Percentiles rank a stretch among this genome's conserved stretches.
These are phyloP conservation scores for Neodidymelliopsis sp. DNA, from an alignment of 2,329 filamentous ascomycete genomes.

Conservation along the genomic window DNA sequence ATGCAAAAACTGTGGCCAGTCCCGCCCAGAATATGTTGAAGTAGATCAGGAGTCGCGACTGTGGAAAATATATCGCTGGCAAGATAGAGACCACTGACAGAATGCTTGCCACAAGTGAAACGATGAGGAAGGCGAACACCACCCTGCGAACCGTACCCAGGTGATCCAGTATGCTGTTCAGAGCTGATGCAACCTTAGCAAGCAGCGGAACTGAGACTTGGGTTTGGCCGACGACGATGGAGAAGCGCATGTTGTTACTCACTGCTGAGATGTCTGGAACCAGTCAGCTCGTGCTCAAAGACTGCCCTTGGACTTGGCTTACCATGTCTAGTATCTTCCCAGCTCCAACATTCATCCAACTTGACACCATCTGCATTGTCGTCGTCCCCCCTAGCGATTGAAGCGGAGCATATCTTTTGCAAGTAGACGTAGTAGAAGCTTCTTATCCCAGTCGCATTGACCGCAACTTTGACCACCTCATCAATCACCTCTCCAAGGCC, in stretches of 20 bases:
- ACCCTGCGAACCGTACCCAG: constrained; percentile 15
- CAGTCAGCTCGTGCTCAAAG: background rate
- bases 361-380: background rate
- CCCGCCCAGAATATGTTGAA: constrained; percentile 23
- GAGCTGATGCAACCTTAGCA: constrained; percentile 13
- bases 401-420: constrained; percentile 17
- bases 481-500: constrained; percentile 22
- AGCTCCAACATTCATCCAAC: constrained; percentile 21
- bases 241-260: constrained; percentile 15
- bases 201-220: constrained; percentile 27
- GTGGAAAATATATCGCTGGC: constrained; percentile 30
- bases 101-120: constrained; percentile 22
- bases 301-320: background rate
- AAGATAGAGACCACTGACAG: constrained; percentile 20
- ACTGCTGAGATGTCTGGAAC: constrained; percentile 14
- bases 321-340: constrained; percentile 16
- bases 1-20: constrained; percentile 16
- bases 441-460: constrained; percentile 11
- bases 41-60: constrained; percentile 32
- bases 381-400: background rate
- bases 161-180: constrained; percentile 7
- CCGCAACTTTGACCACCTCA: constrained; percentile 11
- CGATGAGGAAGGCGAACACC: constrained; percentile 28
- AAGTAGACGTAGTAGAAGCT: constrained; percentile 27
- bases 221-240: constrained; percentile 22